Conservation (phyloP, 2,329 filamentous ascomycete genomes). For the Sodiomyces alkalinus region DNA sequence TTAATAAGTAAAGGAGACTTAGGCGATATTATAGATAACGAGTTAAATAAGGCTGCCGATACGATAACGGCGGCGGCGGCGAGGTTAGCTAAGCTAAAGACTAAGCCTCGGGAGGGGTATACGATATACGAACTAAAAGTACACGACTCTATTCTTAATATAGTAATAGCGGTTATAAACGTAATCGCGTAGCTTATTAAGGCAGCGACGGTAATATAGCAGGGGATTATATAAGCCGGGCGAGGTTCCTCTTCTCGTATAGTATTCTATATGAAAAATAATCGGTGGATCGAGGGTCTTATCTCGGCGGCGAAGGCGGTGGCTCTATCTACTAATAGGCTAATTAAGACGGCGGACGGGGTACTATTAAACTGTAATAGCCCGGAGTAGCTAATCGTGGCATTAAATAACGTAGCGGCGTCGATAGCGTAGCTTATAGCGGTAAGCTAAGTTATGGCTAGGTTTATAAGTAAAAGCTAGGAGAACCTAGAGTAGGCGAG, state of each 20-base stretch:
- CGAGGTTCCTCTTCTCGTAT: slow-evolving; percentile 75
- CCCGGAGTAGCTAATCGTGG: slow-evolving; percentile 93
- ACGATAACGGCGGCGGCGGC: slow-evolving; percentile 87
- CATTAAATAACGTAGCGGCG: slow-evolving; percentile 91
- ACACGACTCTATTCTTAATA: slow-evolving; percentile 86
- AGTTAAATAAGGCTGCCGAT: slow-evolving; percentile 85
- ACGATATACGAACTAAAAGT: slow-evolving; percentile 94
- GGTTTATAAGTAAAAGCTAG: slow-evolving; percentile 95
- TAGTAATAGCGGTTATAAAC: slow-evolving; percentile 82
- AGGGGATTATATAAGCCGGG: slow-evolving; percentile 91
- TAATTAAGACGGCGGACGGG: slow-evolving; percentile 96
- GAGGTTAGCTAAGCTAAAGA: slow-evolving; percentile 79
- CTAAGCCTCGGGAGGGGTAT: slow-evolving; percentile 87
- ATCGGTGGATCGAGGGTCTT: slow-evolving; percentile 94
- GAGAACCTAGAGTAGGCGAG: slow-evolving; percentile 80
- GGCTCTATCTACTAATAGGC: slow-evolving; percentile 78
- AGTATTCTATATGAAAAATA: slow-evolving; percentile 99
- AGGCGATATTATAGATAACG: slow-evolving; percentile 81
- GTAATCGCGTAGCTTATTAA: slow-evolving; percentile 92
- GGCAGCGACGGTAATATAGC: slow-evolving; percentile 80
- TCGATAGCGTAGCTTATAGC: slow-evolving; percentile 94
- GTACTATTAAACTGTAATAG: slow-evolving; percentile 85
- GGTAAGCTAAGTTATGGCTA: slow-evolving; percentile 88
- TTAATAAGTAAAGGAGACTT: slow-evolving; percentile 71
- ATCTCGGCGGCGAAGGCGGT: slow-evolving; percentile 97